Percentiles rank a stretch among this genome's conserved stretches.
These are phyloP conservation scores for Chimonanthus praecox DNA, from an alignment of 164 flowering plant species.

Conservation along the genomic window DNA sequence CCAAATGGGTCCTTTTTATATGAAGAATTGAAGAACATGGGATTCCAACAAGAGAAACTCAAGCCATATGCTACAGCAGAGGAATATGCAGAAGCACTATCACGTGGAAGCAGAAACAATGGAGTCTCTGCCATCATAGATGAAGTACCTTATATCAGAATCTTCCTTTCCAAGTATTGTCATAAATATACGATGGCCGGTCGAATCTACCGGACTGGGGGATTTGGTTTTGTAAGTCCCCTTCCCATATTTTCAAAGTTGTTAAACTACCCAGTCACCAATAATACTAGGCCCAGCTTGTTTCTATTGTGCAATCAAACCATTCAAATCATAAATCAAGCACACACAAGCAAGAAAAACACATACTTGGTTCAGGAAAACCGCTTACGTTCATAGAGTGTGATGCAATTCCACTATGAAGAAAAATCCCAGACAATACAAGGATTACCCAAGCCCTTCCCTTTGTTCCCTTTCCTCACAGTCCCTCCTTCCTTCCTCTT, in stretches of 20 bases:
- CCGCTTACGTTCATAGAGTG: too few relatives aligned
- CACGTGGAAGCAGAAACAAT: conserved; percentile 26
- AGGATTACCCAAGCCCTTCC: too few relatives aligned
- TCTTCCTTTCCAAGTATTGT: conserved; percentile 14
- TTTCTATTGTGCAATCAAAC: too few relatives aligned
- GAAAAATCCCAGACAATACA: too few relatives aligned
- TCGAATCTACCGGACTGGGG: conserved; percentile 22
- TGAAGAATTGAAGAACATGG: not conserved
- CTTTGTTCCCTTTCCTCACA: too few relatives aligned
- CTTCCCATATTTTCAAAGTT: not conserved
- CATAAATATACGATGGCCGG: conserved; percentile 13
- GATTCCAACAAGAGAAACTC: conserved; percentile 8
- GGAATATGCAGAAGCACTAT: conserved; percentile 13
- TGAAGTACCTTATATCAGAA: conserved; percentile 7
- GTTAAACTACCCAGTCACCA: too few relatives aligned
- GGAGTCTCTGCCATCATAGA: conserved; percentile 47
- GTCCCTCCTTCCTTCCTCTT: too few relatives aligned
- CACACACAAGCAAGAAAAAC: too few relatives aligned
- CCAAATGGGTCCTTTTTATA: conserved; percentile 17
- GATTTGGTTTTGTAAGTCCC: conserved; percentile 45
- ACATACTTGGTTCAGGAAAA: too few relatives aligned
- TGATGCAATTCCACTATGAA: too few relatives aligned
- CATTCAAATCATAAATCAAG: too few relatives aligned
- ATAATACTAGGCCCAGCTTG: too few relatives aligned
- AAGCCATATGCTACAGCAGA: conserved; percentile 2